These are phyloP conservation scores for Endocarpon pusillum DNA, from an alignment of 495 filamentous ascomycete genomes.

Conservation along the genomic window DNA sequence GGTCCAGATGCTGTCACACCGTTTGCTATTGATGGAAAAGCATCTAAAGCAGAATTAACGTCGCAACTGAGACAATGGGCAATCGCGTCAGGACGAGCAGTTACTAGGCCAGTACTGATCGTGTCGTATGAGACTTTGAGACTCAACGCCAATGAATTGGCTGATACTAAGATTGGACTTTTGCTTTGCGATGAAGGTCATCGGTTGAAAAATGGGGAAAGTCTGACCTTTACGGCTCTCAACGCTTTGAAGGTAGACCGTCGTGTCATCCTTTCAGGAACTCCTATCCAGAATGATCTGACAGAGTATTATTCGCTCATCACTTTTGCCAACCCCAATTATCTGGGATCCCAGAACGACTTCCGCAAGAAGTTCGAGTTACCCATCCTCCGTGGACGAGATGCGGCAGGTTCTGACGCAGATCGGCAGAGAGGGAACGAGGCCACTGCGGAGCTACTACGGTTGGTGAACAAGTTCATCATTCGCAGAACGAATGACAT, in stretches of 20 bases:
- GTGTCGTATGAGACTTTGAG: slow-evolving; percentile 96
- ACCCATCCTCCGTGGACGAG: slow-evolving; percentile 81
- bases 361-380: slow-evolving; percentile 92
- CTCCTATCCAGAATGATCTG: slow-evolving; percentile 94
- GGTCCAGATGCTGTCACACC: slow-evolving; percentile 80
- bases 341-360: slow-evolving; percentile 74
- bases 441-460: slow-evolving; percentile 61
- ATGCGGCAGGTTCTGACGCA: slow-evolving; percentile 72
- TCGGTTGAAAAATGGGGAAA: slow-evolving; percentile 95
- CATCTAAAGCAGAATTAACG: slow-evolving; percentile 80
- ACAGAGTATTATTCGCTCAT: slow-evolving; percentile 94
- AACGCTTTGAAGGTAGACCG: slow-evolving; percentile 80
- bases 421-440: slow-evolving; percentile 76
- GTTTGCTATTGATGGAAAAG: slow-evolving; percentile 95
- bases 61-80: slow-evolving; percentile 89
- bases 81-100: slow-evolving; percentile 70
- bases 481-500: slow-evolving; percentile 98
- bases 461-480: slow-evolving; percentile 93
- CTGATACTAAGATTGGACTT: slow-evolving; percentile 71
- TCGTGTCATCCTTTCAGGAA: slow-evolving; percentile 89
- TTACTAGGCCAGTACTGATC: slow-evolving; percentile 94
- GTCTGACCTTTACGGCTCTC: slow-evolving; percentile 78
- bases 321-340: slow-evolving; percentile 89
- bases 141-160: slow-evolving; percentile 76
- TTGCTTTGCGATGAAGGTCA: slow-evolving; percentile 98